Conservation (phyloP, 352 stramenopile genomes). For the Thraustochytrium sp. region DNA sequence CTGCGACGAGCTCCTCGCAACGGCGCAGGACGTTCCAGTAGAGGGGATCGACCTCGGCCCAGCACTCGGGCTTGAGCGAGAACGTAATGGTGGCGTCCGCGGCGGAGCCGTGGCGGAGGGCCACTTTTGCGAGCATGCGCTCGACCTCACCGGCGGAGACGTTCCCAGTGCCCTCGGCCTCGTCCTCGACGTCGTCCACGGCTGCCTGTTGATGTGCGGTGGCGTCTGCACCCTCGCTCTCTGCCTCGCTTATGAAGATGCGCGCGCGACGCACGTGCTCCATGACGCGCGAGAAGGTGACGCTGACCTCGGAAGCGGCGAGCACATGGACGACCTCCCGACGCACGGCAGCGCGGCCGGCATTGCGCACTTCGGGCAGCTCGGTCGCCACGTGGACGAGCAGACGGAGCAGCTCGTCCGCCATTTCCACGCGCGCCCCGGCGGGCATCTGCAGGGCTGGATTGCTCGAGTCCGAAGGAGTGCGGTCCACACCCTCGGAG, state of each 20-base stretch:
- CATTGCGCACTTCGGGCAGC: conserved; percentile 61
- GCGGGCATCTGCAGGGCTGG: too few relatives aligned
- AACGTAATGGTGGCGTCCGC: background rate
- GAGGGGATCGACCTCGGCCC: conserved; percentile 21
- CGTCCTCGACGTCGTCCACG: background rate
- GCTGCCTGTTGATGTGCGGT: background rate
- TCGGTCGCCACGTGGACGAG: conserved; percentile 77
- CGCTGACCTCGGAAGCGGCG: background rate
- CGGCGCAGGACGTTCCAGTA: conserved; percentile 16
- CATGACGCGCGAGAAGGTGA: background rate
- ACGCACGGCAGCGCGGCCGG: conserved; percentile 61
- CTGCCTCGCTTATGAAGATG: background rate
- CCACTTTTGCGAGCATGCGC: conserved; percentile 6
- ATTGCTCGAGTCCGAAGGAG: too few relatives aligned
- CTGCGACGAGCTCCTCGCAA: background rate
- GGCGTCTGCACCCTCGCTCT: background rate
- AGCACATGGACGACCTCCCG: conserved; percentile 71
- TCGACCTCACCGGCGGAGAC: background rate
- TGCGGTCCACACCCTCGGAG: background rate
- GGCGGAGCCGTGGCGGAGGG: background rate
- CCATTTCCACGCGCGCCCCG: too few relatives aligned
- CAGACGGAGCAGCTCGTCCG: conserved; percentile 69
- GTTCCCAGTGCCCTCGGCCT: background rate
- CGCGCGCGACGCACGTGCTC: background rate
- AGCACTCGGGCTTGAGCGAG: conserved; percentile 2